Evolutionary conservation across 2,329 filamentous ascomycete species (phyloP).

Genomic region (Aaosphaeria pasadenensis): DNA sequence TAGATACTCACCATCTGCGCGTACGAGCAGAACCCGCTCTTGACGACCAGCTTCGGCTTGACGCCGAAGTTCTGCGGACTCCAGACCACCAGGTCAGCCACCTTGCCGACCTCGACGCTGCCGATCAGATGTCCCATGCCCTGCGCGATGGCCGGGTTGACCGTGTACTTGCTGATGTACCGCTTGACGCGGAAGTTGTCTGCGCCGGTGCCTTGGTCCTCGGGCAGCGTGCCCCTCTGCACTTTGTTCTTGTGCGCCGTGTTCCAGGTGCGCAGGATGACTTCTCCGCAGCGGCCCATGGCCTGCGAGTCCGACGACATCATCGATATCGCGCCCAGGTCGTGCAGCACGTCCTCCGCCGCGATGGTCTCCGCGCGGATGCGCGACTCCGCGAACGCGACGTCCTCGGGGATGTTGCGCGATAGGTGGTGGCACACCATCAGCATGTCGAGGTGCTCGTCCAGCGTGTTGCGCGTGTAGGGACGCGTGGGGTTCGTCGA

Average conservation of each 20-base stretch:
- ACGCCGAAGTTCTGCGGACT: constrained; percentile 80
- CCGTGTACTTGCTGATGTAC: constrained; percentile 93
- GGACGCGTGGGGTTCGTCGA: constrained; percentile 92
- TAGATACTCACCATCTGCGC: constrained; percentile 71
- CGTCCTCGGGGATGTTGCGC: constrained; percentile 90
- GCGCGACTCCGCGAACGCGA: constrained; percentile 90
- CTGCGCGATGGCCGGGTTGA: constrained; percentile 89
- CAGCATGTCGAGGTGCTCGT: constrained; percentile 96
- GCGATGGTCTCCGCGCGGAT: constrained; percentile 96
- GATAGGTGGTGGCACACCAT: constrained; percentile 97
- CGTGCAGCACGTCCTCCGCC: constrained; percentile 92
- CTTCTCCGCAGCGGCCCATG: constrained; percentile 95
- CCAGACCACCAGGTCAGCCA: constrained; percentile 89
- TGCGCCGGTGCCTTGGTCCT: constrained; percentile 74
- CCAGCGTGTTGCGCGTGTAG: constrained; percentile 86
- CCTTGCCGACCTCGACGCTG: constrained; percentile 81
- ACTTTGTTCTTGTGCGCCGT: constrained; percentile 96
- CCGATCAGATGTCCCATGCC: constrained; percentile 86
- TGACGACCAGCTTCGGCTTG: constrained; percentile 78
- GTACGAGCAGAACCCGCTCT: constrained; percentile 81
- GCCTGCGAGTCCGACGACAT: constrained; percentile 95
- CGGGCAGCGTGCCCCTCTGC: constrained; percentile 71
- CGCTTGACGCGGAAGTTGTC: constrained; percentile 92
- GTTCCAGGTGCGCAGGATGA: constrained; percentile 91
- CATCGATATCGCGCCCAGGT: constrained; percentile 94